Conservation (phyloP, 495 filamentous ascomycete genomes). For the Annulohypoxylon stygium region DNA sequence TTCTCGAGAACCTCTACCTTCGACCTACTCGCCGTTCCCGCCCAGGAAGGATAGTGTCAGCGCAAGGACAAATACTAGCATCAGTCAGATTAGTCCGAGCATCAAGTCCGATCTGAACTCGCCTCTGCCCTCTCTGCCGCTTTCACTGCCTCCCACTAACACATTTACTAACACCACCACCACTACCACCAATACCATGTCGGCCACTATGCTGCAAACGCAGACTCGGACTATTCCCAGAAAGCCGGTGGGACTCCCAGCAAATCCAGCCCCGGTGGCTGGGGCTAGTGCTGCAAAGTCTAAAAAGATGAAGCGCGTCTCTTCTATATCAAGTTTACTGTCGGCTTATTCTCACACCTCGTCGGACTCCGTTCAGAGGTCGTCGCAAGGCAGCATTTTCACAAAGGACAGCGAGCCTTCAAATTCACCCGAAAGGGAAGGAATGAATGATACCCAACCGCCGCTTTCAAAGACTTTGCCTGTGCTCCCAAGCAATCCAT, state of each 20-base stretch:
- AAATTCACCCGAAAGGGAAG: constrained; percentile 50
- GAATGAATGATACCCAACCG: constrained; percentile 34
- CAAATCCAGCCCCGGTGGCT: constrained; percentile 38
- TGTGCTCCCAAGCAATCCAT: constrained; percentile 39
- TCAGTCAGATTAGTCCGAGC: constrained; percentile 22
- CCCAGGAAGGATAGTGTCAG: constrained; percentile 47
- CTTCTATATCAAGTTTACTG: constrained; percentile 61
- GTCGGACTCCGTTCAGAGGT: constrained; percentile 53
- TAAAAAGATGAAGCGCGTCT: constrained; percentile 47
- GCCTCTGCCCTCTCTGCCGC: constrained; percentile 45
- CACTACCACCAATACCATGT: constrained; percentile 23
- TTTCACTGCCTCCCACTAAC: constrained; percentile 34
- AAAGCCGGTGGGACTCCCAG: constrained; percentile 47
- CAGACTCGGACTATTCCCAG: constrained; percentile 42
- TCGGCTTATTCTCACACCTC: constrained; percentile 61
- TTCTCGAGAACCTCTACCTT: constrained; percentile 35
- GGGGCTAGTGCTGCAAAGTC: constrained; percentile 26
- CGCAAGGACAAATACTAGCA: constrained; percentile 23
- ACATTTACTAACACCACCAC: neutral
- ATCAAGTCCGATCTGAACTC: constrained; percentile 36
- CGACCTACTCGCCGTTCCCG: constrained; percentile 42
- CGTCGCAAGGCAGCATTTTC: constrained; percentile 51
- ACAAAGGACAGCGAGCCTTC: constrained; percentile 54
- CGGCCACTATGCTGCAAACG: constrained; percentile 27
- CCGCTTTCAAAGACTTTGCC: constrained; percentile 32